Evolutionary conservation across 805 yeast species (phyloP).

Genomic region (Pachysolen tannophilus): DNA sequence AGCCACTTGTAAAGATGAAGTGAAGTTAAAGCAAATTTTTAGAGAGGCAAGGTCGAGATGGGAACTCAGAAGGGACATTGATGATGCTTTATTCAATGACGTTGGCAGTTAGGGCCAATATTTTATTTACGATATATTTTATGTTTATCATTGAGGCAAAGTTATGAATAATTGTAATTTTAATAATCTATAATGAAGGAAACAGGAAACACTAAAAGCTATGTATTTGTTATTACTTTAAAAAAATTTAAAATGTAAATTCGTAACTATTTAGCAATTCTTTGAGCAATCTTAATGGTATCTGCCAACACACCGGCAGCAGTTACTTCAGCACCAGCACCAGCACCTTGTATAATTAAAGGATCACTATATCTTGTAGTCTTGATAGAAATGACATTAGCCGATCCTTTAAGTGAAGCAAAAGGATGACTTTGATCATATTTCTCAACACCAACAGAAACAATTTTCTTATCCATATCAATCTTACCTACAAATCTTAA

Average conservation of each 20-base stretch:
- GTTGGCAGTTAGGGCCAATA: no score
- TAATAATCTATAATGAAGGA: neutral
- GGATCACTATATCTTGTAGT: constrained; percentile 92
- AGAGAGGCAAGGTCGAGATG: constrained; percentile 47
- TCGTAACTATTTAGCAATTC: constrained; percentile 44
- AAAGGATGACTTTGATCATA: constrained; percentile 89
- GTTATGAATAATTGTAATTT: no score
- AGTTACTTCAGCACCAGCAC: constrained; percentile 68
- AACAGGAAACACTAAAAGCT: no score
- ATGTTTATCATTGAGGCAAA: no score
- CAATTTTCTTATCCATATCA: constrained; percentile 62
- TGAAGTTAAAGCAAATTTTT: constrained; percentile 42
- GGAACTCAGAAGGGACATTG: constrained; percentile 26
- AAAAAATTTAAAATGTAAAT: neutral
- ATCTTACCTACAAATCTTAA: constrained; percentile 90
- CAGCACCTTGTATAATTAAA: constrained; percentile 95
- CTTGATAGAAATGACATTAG: constrained; percentile 87
- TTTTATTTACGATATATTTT: no score
- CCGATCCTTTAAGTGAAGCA: constrained; percentile 92
- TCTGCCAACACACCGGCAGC: constrained; percentile 89
- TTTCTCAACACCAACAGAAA: constrained; percentile 81
- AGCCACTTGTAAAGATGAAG: constrained; percentile 47
- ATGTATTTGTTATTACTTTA: no score
- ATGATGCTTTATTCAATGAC: constrained; percentile 15
- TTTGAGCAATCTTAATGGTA: constrained; percentile 83